Evolutionary conservation across 2,329 filamentous ascomycete genomes (phyloP).

Genomic region (Trichoderma sp.): DNA sequence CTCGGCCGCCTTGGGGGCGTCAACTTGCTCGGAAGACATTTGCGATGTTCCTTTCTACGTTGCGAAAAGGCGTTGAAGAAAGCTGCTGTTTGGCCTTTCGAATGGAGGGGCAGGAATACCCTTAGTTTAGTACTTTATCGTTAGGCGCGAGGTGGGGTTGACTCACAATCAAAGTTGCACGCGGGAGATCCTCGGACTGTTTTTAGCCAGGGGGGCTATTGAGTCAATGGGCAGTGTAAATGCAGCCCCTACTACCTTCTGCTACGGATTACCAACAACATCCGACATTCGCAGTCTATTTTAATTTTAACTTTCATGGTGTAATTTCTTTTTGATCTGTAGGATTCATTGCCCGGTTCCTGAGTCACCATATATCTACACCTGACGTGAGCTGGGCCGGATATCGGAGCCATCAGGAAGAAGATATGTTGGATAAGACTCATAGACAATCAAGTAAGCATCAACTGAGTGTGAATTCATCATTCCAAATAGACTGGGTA

Average conservation of each 20-base stretch:
- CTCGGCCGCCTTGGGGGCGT: constrained; percentile 37
- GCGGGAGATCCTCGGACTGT: constrained; percentile 33
- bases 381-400: not conserved
- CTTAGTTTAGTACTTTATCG: constrained; percentile 21
- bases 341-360: not conserved
- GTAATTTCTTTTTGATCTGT: not conserved
- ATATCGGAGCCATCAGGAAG: not conserved
- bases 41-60: constrained; percentile 26
- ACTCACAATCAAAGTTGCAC: constrained; percentile 31
- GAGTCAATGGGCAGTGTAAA: not conserved
- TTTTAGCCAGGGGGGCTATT: not conserved
- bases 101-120: constrained; percentile 35
- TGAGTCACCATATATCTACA: not conserved
- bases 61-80: constrained; percentile 28
- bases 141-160: constrained; percentile 37
- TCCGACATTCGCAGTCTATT: not conserved
- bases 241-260: not conserved
- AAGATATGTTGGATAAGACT: not conserved
- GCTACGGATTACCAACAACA: not conserved
- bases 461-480: not conserved
- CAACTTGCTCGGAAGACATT: constrained; percentile 44
- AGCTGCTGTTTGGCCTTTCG: constrained; percentile 30
- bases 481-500: constrained; percentile 5
- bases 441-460: not conserved
- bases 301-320: not conserved